These are phyloP conservation scores for Agrocybe praecox DNA, from an alignment of 768 basidiomycete genomes.

Conservation along the genomic window DNA sequence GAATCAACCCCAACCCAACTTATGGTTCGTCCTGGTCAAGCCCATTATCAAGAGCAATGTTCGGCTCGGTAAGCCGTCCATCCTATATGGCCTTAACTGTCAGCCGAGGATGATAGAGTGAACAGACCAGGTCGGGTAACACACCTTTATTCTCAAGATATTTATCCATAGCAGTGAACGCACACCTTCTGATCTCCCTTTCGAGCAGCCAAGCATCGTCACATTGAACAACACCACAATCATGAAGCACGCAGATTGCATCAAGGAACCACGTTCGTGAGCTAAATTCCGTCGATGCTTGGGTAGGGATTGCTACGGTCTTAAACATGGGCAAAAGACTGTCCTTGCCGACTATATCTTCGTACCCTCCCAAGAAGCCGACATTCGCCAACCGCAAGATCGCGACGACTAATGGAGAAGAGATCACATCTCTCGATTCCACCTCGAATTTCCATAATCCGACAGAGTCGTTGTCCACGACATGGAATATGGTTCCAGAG, in stretches of 20 bases:
- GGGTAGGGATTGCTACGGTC: conserved; percentile 39
- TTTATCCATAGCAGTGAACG: conserved; percentile 51
- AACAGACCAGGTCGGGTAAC: not conserved
- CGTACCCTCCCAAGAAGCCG: conserved; percentile 41
- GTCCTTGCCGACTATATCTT: conserved; percentile 43
- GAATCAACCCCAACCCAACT: not conserved
- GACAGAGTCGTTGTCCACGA: conserved; percentile 33
- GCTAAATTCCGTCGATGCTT: conserved; percentile 39
- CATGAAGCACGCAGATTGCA: conserved; percentile 46
- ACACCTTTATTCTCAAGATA: conserved; percentile 48
- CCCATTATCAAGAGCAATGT: conserved; percentile 27
- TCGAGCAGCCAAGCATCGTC: conserved; percentile 51
- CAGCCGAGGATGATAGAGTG: not conserved
- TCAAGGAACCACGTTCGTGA: conserved; percentile 52
- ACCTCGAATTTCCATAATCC: conserved; percentile 42
- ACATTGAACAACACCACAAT: conserved; percentile 49
- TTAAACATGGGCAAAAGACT: conserved; percentile 45
- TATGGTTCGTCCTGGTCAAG: not conserved
- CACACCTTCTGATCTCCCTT: conserved; percentile 46
- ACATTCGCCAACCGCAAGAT: conserved; percentile 46
- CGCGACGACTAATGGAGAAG: conserved; percentile 44
- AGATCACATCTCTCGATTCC: conserved; percentile 36
- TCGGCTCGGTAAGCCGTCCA: conserved; percentile 35
- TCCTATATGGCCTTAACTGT: conserved; percentile 18
- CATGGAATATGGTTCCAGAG: conserved; percentile 46